Evolutionary conservation across 2,329 filamentous ascomycete species (phyloP).

Genomic region (Monilinia laxa): DNA sequence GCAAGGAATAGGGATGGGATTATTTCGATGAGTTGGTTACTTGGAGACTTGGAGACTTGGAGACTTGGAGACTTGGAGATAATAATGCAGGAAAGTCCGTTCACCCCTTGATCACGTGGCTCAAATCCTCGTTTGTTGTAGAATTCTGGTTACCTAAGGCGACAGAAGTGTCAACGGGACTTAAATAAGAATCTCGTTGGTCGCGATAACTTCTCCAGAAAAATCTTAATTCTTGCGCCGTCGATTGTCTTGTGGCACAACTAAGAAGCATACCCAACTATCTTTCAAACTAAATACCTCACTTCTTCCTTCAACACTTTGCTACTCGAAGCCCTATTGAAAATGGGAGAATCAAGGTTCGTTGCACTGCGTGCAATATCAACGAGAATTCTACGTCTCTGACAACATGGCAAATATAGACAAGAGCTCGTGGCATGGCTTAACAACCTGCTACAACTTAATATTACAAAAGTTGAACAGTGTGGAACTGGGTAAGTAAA

Average conservation of each 20-base stretch:
- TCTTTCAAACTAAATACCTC: background rate
- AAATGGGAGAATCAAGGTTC: slow-evolving; percentile 42
- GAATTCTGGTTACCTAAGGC: slow-evolving; percentile 23
- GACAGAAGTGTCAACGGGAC: slow-evolving; percentile 16
- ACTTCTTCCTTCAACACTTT: background rate
- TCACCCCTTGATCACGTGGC: background rate
- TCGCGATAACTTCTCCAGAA: slow-evolving; percentile 21
- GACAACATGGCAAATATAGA: slow-evolving; percentile 50
- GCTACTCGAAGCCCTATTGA: slow-evolving; percentile 23
- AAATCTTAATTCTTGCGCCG: slow-evolving; percentile 7
- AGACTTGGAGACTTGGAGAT: background rate
- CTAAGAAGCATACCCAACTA: background rate
- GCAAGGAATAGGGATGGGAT: background rate
- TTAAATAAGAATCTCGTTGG: slow-evolving; percentile 20
- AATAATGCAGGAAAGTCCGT: background rate
- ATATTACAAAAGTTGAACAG: slow-evolving; percentile 98
- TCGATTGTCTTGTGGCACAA: background rate
- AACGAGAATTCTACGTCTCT: slow-evolving; percentile 15
- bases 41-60: background rate
- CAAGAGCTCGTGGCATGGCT: slow-evolving; percentile 96
- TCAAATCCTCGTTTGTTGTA: background rate
- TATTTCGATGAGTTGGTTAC: too few relatives aligned
- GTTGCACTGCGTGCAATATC: slow-evolving; percentile 27
- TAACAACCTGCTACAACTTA: slow-evolving; percentile 96
- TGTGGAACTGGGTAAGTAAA: slow-evolving; percentile 86